phyloP scores from a whole-genome alignment of 108 stramenopile species.

The Fragilariopsis cylindrus region DNA sequence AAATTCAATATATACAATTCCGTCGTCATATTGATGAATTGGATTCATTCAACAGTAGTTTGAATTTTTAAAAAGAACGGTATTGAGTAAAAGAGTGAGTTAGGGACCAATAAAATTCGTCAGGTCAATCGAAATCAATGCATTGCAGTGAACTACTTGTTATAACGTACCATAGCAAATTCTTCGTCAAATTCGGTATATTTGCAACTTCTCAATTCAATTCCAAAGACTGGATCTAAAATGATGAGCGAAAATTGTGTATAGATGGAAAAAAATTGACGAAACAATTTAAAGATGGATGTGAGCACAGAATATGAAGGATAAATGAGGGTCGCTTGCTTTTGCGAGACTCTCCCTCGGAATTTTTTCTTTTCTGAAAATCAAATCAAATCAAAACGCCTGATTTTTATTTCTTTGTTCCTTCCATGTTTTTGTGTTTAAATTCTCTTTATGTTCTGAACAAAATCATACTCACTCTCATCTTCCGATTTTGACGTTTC shows the following conservation, averaged over 20 bases:
- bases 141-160: neutral
- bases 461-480: neutral
- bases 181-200: conserved; percentile 24
- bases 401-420: neutral
- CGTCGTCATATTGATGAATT: no score
- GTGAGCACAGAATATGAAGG: no score
- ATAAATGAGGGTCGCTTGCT: neutral
- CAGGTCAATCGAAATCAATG: neutral
- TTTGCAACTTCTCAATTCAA: conserved; percentile 27
- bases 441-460: no score
- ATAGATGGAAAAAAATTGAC: neutral
- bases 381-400: neutral
- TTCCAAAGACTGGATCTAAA: no score
- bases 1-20: neutral
- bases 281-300: neutral
- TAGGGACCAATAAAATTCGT: neutral
- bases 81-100: no score
- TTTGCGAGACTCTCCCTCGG: neutral
- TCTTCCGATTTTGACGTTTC: neutral
- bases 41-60: no score
- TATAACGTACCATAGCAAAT: conserved; percentile 28
- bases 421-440: no score
- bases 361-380: neutral
- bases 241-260: neutral
- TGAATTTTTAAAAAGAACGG: no score